Evolutionary conservation across 441 rosid species (phyloP).

Genomic region (Flueggea neowawraea): DNA sequence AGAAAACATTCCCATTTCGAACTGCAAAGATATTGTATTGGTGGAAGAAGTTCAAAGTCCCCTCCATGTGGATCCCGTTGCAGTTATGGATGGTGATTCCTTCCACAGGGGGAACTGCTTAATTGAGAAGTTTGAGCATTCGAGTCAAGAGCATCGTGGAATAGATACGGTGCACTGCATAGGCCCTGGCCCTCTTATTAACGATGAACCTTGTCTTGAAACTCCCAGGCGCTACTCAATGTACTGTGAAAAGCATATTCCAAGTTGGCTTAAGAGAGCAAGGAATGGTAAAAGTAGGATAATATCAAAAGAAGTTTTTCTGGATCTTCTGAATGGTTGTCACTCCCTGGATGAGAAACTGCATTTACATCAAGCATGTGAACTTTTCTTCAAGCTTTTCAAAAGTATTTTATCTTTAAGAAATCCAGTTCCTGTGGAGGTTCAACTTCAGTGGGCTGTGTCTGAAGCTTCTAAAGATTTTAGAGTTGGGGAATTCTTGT

Average conservation of each 20-base stretch:
- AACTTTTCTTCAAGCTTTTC: slow-evolving; percentile 89
- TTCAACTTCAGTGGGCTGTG: slow-evolving; percentile 96
- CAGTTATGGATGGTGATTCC: slow-evolving; percentile 32
- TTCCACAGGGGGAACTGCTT: slow-evolving; percentile 31
- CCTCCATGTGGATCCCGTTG: slow-evolving; percentile 42
- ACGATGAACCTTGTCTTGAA: slow-evolving; percentile 53
- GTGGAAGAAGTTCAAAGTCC: slow-evolving; percentile 48
- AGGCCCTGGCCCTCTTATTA: slow-evolving; percentile 49
- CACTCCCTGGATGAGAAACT: slow-evolving; percentile 59
- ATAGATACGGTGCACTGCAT: slow-evolving; percentile 47
- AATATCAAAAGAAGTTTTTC: slow-evolving; percentile 88
- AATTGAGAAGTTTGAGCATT: slow-evolving; percentile 43
- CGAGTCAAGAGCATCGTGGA: slow-evolving; percentile 32
- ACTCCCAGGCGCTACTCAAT: slow-evolving; percentile 68
- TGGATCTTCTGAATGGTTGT: slow-evolving; percentile 68
- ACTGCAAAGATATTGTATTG: slow-evolving; percentile 51
- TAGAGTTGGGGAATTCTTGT: slow-evolving; percentile 62
- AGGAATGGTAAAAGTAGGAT: slow-evolving; percentile 98
- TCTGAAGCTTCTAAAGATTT: slow-evolving; percentile 82
- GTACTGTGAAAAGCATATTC: slow-evolving; percentile 93
- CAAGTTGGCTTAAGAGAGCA: slow-evolving; percentile 99
- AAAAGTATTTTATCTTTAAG: slow-evolving; percentile 84
- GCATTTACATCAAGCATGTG: slow-evolving; percentile 91
- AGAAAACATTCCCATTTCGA: slow-evolving; percentile 38
- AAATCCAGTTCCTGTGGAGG: slow-evolving; percentile 95